Base-by-base conservation (phyloP, 768 basidiomycete species). In the Coprinopsis cinerea region DNA sequence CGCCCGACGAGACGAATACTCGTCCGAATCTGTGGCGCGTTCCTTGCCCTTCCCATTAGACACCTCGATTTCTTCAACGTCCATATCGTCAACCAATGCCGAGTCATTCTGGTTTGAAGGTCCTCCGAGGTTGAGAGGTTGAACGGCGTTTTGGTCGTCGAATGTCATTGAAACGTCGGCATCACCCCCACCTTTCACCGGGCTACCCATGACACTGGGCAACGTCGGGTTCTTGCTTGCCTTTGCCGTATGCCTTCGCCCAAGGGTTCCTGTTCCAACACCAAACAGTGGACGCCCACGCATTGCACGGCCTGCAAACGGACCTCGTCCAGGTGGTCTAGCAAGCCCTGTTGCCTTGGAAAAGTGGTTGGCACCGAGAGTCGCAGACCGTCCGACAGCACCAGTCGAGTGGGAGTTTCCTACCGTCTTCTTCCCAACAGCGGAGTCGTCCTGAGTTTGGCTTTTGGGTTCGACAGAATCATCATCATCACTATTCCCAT, bases 1-100 rank as follows among this genome's bases (percentile, higher is more conserved):
- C 3, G 79, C 79, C 34, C 81, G 67, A 37, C 78, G 67, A 24
- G 77, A 78, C 2, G 73, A 72, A 54, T 74, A 63, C 17, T 57
- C 61, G 41, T 59, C 60, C 64, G 27, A 24, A n/a, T n/a, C n/a
- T n/a, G n/a, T n/a, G 64, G 43, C 57, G 34, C 59, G 61, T 24
- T 63, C 61, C 58, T 68, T 72, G 15, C 65, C 70, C 54, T 74
- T 73, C 26, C 62, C 65, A 56, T 60, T 59, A 13, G 27, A 34
- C 22, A n/a, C 35, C 24, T 55, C 55, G 35, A 54, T 55, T 37
- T 57, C 60, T 13, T 56, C 50, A 35, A 56, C 57, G 14, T 46
- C 46, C 34, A 52, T 11, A 20, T 32, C 49, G 47, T 49, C 40
- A 14, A 36, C 47, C 9, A 17, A 9, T n/a, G 41, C 28, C 26